A percentile compares a stretch with the other conserved stretches of the same genome.
phyloP scores from a whole-genome alignment of 106 monocot species.

The Narthecium ossifragum region DNA sequence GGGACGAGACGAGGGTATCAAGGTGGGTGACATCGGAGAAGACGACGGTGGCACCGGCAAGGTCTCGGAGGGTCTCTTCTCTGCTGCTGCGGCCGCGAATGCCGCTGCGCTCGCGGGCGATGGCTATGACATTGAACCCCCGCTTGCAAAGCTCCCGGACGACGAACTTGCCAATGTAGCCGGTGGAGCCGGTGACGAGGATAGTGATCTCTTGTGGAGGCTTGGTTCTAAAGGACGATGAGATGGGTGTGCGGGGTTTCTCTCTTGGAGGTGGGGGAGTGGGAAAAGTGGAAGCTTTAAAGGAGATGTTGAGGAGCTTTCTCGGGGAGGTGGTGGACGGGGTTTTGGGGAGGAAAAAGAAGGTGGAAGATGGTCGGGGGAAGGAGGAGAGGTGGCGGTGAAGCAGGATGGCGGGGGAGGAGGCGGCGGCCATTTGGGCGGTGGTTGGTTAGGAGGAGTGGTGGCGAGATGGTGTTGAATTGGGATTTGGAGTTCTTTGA shows the following conservation, averaged over 20 bases:
- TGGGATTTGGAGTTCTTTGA: too few relatives aligned
- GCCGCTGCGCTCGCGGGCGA: constrained; percentile 70
- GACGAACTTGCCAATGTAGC: constrained; percentile 87
- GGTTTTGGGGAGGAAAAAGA: not conserved
- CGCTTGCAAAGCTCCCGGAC: constrained; percentile 73
- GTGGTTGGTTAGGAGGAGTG: too few relatives aligned
- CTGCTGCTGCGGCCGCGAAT: constrained; percentile 43
- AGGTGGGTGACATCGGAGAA: constrained; percentile 92
- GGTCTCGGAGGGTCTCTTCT: constrained; percentile 23
- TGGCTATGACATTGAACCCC: constrained; percentile 68
- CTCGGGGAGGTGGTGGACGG: not conserved
- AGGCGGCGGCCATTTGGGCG: too few relatives aligned
- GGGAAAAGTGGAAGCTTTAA: not conserved
- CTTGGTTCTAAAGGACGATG: constrained; percentile 26
- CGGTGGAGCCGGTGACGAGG: constrained; percentile 77
- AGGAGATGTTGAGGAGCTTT: constrained; percentile 1
- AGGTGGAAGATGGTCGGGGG: not conserved
- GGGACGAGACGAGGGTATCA: constrained; percentile 34
- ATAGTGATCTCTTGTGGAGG: constrained; percentile 41
- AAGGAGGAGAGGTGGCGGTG: not conserved
- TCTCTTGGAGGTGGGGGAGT: not conserved
- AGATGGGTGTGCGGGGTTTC: not conserved
- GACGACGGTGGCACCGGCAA: constrained; percentile 51
- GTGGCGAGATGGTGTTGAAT: too few relatives aligned
- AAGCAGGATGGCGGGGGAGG: constrained; percentile 1